Conservation (phyloP, 106 monocot genomes). For the Gastrodia elata region DNA sequence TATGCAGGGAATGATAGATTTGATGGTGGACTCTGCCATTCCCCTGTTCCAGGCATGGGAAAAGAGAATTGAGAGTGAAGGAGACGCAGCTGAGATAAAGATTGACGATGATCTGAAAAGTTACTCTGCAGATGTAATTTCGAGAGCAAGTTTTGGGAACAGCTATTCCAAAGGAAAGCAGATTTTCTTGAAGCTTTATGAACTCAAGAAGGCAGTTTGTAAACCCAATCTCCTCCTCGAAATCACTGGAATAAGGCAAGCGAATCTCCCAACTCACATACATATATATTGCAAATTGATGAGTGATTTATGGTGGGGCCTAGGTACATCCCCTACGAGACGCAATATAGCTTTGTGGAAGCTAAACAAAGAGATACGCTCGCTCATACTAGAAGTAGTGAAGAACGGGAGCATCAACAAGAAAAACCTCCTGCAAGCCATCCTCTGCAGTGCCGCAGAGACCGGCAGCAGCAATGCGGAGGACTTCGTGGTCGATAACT, state of each 20-base stretch:
- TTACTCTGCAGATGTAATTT: slow-evolving; percentile 68
- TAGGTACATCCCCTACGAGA: slow-evolving; percentile 41
- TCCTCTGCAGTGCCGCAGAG: slow-evolving; percentile 23
- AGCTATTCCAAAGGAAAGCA: slow-evolving; percentile 57
- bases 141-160: slow-evolving; percentile 64
- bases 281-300: not conserved
- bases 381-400: slow-evolving; percentile 30
- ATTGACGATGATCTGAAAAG: slow-evolving; percentile 51
- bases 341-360: slow-evolving; percentile 34
- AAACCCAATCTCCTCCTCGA: slow-evolving; percentile 17
- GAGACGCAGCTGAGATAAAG: slow-evolving; percentile 25
- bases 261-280: too few species aligned
- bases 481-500: slow-evolving; percentile 65
- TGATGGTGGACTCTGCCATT: slow-evolving; percentile 39
- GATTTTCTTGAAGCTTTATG: slow-evolving; percentile 44
- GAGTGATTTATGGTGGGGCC: not conserved
- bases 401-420: slow-evolving; percentile 18
- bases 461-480: slow-evolving; percentile 11
- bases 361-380: slow-evolving; percentile 33
- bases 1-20: slow-evolving; percentile 40
- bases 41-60: slow-evolving; percentile 49
- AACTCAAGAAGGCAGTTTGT: slow-evolving; percentile 7
- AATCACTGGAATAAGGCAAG: slow-evolving; percentile 17
- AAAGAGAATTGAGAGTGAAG: slow-evolving; percentile 13
- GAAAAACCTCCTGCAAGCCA: slow-evolving; percentile 42